Conservation (phyloP, 1,284 basidiomycete species). For the Fomes fomentarius region DNA sequence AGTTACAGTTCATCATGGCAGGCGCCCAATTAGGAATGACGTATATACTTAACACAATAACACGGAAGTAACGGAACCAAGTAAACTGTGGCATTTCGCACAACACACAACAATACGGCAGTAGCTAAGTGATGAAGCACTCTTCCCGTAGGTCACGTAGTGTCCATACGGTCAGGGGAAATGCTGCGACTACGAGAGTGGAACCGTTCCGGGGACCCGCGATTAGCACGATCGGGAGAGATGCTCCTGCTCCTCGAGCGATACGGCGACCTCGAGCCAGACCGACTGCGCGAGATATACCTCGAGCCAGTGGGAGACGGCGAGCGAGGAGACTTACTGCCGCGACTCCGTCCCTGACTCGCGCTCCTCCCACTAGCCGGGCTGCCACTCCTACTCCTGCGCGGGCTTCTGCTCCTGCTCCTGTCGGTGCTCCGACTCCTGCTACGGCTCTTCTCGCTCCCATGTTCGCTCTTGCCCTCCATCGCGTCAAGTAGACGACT, state of each 20-base stretch:
- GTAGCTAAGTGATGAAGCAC: background rate
- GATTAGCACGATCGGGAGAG: conserved; percentile 59
- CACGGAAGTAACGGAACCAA: no score
- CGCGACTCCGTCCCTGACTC: conserved; percentile 30
- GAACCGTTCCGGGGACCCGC: conserved; percentile 21
- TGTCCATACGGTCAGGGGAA: conserved; percentile 26
- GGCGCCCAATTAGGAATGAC: no score
- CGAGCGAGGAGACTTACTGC: conserved; percentile 41
- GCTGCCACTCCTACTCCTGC: conserved; percentile 36
- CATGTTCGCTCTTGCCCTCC: conserved; percentile 67
- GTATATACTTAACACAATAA: no score
- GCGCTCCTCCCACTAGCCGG: conserved; percentile 20
- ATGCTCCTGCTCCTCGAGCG: conserved; percentile 62
- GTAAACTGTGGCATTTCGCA: no score
- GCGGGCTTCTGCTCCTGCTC: conserved; percentile 35
- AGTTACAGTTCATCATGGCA: no score
- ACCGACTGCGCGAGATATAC: conserved; percentile 65
- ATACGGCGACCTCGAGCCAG: conserved; percentile 47
- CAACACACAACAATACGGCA: background rate
- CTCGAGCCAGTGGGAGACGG: conserved; percentile 47
- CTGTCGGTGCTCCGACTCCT: conserved; percentile 36
- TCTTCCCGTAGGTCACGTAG: no score
- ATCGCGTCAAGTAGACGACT: conserved; percentile 84
- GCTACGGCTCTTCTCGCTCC: conserved; percentile 35
- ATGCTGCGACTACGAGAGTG: conserved; percentile 33